Conservation (phyloP, 305 asterid genomes). For the Euphrasia arctica region DNA sequence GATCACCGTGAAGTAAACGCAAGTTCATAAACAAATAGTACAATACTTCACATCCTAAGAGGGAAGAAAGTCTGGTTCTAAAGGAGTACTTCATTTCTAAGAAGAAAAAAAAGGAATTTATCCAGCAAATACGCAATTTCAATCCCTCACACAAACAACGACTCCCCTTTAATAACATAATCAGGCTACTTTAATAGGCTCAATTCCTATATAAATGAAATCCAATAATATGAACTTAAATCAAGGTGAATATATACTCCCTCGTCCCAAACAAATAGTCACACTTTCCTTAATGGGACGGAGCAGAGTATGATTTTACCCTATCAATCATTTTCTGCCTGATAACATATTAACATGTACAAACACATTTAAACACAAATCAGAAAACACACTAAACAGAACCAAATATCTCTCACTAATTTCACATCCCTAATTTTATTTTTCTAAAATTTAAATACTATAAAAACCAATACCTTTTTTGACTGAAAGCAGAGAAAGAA, state of each 20-base stretch:
- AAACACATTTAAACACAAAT: slow-evolving; percentile 11
- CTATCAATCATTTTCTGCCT: slow-evolving; percentile 16
- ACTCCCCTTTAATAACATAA: slow-evolving; percentile 15
- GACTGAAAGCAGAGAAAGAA: not conserved
- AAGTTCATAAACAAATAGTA: not conserved
- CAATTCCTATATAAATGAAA: too few species aligned
- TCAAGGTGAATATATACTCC: too few species aligned
- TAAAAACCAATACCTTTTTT: not conserved
- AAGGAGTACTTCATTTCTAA: not conserved
- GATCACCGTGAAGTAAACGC: not conserved
- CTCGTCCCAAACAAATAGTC: slow-evolving; percentile 23
- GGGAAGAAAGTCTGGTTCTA: slow-evolving; percentile 11
- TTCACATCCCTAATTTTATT: not conserved
- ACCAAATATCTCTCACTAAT: not conserved
- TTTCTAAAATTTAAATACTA: not conserved
- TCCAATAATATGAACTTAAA: too few species aligned
- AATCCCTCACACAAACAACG: slow-evolving; percentile 16
- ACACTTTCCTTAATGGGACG: not conserved
- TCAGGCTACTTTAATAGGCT: too few species aligned
- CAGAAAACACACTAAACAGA: not conserved
- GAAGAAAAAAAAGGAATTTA: too few species aligned
- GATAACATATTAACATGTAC: too few species aligned
- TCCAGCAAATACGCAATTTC: slow-evolving; percentile 12
- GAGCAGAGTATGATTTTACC: not conserved
- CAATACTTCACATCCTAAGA: slow-evolving; percentile 11